Percentiles rank a stretch among this genome's conserved stretches.
These are phyloP conservation scores for Phycomyces nitens DNA, from an alignment of 192 early-diverging fungal species.

Conservation along the genomic window DNA sequence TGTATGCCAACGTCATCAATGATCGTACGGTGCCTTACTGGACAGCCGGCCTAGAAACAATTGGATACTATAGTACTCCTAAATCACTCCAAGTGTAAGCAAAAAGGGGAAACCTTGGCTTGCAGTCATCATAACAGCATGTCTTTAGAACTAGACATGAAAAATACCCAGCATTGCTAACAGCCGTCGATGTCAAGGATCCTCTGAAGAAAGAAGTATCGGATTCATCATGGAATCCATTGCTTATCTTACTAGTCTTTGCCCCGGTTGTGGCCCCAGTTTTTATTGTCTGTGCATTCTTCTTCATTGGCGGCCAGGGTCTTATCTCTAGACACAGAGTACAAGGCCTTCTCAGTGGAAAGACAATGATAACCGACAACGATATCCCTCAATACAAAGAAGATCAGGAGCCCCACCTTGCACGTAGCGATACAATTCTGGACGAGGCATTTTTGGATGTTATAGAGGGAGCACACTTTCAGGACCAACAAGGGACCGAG, in stretches of 20 bases:
- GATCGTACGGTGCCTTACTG: conserved; percentile 60
- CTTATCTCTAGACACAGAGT: conserved; percentile 37
- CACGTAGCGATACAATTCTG: background rate
- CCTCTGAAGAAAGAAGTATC: background rate
- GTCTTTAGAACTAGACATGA: conserved; percentile 26
- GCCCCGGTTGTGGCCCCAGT: conserved; percentile 29
- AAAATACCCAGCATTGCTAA: conserved; percentile 34
- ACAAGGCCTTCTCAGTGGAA: conserved; percentile 8
- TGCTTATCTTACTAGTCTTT: conserved; percentile 9
- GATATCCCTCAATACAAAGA: background rate
- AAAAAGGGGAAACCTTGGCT: background rate
- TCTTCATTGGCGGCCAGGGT: conserved; percentile 35
- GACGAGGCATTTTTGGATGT: background rate
- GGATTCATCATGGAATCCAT: background rate
- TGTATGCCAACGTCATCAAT: conserved; percentile 49
- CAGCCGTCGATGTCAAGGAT: conserved; percentile 30
- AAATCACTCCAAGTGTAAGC: background rate
- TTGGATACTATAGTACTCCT: conserved; percentile 41
- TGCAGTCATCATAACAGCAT: background rate
- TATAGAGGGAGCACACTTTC: background rate
- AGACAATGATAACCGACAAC: background rate
- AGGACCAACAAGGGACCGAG: background rate
- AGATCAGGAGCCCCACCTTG: background rate
- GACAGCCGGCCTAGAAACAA: conserved; percentile 51
- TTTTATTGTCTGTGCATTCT: conserved; percentile 35